These are phyloP conservation scores for Xylariaceae sp. DNA, from an alignment of 2,329 filamentous ascomycete genomes.

Conservation along the genomic window DNA sequence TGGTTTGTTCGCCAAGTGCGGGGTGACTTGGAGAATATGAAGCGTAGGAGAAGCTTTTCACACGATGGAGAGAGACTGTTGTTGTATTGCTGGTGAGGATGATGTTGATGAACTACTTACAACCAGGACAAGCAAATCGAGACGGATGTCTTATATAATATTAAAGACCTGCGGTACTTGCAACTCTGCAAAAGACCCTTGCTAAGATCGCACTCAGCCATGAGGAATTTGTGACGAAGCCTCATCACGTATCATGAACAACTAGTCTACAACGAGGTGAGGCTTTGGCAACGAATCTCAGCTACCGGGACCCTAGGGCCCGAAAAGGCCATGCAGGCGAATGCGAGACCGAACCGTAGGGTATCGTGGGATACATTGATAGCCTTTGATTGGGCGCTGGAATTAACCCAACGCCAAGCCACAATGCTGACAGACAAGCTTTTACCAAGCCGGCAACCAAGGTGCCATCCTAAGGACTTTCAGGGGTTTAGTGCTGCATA, in stretches of 20 bases:
- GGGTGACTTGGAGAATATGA: not conserved
- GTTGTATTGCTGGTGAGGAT: not conserved
- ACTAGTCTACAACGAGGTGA: not conserved
- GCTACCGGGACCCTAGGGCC: constrained; percentile 15
- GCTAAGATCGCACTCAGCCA: not conserved
- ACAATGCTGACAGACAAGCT: constrained; percentile 17
- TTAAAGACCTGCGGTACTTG: not conserved
- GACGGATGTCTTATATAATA: constrained; percentile 18
- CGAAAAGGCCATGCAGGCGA: constrained; percentile 7
- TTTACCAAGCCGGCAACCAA: constrained; percentile 17
- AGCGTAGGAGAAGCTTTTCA: not conserved
- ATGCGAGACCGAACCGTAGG: constrained; percentile 25
- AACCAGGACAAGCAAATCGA: not conserved
- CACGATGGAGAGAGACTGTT: not conserved
- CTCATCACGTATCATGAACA: not conserved
- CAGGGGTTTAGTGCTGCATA: too few species aligned
- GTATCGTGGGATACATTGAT: not conserved
- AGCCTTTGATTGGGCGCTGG: constrained; percentile 12
- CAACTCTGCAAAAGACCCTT: not conserved
- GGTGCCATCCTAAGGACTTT: too few species aligned
- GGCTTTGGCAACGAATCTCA: not conserved
- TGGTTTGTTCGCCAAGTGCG: not conserved
- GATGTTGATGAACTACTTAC: not conserved
- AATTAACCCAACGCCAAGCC: constrained; percentile 12
- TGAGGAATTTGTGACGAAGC: not conserved